phyloP scores from a whole-genome alignment of 768 basidiomycete species.

The Cystofilobasidium ferigula region DNA sequence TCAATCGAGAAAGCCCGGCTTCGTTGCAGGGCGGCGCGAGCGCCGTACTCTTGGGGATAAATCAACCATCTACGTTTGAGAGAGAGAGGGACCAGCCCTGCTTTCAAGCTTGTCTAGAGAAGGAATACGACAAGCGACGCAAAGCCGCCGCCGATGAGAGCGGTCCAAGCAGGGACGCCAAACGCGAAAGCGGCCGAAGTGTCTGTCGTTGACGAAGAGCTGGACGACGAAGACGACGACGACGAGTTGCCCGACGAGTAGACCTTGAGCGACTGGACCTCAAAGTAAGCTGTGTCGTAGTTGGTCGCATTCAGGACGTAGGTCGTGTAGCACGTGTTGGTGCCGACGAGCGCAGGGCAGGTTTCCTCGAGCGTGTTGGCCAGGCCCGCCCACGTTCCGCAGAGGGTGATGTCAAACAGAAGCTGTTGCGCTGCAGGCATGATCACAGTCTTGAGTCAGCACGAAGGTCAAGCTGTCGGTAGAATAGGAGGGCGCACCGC shows the following conservation, averaged over 20 bases:
- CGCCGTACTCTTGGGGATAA: no score
- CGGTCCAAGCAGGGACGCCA: neutral
- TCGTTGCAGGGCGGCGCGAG: no score
- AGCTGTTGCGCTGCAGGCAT: conserved; percentile 57
- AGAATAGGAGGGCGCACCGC: conserved; percentile 33
- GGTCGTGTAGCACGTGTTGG: conserved; percentile 50
- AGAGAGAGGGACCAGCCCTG: no score
- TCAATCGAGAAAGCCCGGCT: no score
- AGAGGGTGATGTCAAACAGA: conserved; percentile 62
- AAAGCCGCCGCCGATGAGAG: neutral
- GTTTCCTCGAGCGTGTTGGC: conserved; percentile 44
- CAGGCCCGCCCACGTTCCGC: conserved; percentile 48
- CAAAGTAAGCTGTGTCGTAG: conserved; percentile 61
- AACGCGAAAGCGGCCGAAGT: neutral
- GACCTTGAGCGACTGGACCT: conserved; percentile 55
- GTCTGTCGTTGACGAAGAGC: conserved; percentile 2
- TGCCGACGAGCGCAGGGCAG: conserved; percentile 33
- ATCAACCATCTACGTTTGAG: no score
- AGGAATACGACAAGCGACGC: neutral
- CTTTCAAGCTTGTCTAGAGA: neutral
- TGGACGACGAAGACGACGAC: neutral
- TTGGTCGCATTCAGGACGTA: conserved; percentile 51
- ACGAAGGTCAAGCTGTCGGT: no score
- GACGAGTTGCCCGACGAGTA: conserved; percentile 30
- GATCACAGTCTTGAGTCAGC: conserved; percentile 28